These are phyloP conservation scores for Dysphania ambrosioides DNA, from an alignment of 148 eudicot genomes.

Conservation along the genomic window DNA sequence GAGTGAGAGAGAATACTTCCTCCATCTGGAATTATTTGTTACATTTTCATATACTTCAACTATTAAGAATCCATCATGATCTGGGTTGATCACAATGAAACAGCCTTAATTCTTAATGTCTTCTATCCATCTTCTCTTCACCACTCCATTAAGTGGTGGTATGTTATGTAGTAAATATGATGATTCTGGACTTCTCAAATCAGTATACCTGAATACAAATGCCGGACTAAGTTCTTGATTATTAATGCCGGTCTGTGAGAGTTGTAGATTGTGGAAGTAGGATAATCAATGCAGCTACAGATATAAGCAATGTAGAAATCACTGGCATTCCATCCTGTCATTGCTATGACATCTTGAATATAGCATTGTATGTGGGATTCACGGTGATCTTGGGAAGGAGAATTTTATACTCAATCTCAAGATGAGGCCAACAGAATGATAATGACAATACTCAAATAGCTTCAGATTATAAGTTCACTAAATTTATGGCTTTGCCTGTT, in stretches of 20 bases:
- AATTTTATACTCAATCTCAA: too few relatives aligned
- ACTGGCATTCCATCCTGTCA: neutral
- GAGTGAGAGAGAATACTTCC: neutral
- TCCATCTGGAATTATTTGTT: neutral
- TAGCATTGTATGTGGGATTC: neutral
- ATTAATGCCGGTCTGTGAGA: too few relatives aligned
- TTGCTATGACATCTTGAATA: neutral
- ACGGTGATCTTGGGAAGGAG: neutral
- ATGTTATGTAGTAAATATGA: neutral
- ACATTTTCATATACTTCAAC: too few relatives aligned
- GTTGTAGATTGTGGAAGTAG: neutral
- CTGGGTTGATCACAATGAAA: too few relatives aligned
- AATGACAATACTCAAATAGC: neutral
- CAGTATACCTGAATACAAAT: too few relatives aligned
- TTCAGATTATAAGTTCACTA: neutral
- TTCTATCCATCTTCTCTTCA: neutral
- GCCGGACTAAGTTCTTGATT: too few relatives aligned
- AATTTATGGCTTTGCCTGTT: slow-evolving; percentile 13
- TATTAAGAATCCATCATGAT: too few relatives aligned
- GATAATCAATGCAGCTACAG: too few relatives aligned
- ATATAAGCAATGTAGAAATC: neutral
- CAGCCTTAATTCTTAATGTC: too few relatives aligned
- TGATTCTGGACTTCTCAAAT: too few relatives aligned
- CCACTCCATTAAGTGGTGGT: neutral
- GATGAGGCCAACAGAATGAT: neutral